phyloP scores from a whole-genome alignment of 78 protist genomes.

The Capsaspora owczarzaki region DNA sequence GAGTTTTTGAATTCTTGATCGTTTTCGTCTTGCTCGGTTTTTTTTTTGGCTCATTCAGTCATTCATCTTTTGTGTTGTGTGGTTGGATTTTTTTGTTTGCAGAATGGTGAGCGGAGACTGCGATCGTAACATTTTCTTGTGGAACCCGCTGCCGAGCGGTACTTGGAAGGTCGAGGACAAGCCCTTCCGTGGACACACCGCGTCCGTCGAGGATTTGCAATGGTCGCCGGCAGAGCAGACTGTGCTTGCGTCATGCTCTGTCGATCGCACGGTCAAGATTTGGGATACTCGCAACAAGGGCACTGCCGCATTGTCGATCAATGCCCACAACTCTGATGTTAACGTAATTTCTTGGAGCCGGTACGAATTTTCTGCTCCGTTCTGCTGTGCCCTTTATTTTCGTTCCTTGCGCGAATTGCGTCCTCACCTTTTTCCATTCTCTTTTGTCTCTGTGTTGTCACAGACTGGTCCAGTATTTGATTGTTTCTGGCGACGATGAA shows the following conservation, averaged over 20 bases:
- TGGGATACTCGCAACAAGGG: slow-evolving; percentile 61
- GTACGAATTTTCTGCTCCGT: background rate
- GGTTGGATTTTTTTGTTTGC: background rate
- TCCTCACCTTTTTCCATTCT: background rate
- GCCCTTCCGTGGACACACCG: slow-evolving; percentile 60
- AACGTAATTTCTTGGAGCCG: slow-evolving; percentile 83
- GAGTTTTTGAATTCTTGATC: background rate
- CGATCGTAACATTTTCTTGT: slow-evolving; percentile 29
- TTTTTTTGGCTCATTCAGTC: background rate
- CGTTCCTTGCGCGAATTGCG: background rate
- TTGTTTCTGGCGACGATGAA: slow-evolving; percentile 90
- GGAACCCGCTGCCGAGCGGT: slow-evolving; percentile 25
- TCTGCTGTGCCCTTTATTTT: slow-evolving; percentile 10
- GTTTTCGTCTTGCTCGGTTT: background rate
- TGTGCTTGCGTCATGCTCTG: slow-evolving; percentile 59
- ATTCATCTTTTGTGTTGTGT: background rate
- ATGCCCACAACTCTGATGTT: slow-evolving; percentile 67
- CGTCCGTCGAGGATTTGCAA: slow-evolving; percentile 81
- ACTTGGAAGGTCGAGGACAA: slow-evolving; percentile 41
- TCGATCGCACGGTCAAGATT: slow-evolving; percentile 49
- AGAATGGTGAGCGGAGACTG: slow-evolving; percentile 80
- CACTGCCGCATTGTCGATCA: slow-evolving; percentile 35
- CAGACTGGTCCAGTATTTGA: slow-evolving; percentile 32
- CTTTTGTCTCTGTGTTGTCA: background rate
- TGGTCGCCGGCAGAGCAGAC: slow-evolving; percentile 77